Percentiles rank a stretch among this genome's conserved stretches.
phyloP scores from a whole-genome alignment of 2,329 filamentous ascomycete genomes.

The Cladorrhinum sp. region DNA sequence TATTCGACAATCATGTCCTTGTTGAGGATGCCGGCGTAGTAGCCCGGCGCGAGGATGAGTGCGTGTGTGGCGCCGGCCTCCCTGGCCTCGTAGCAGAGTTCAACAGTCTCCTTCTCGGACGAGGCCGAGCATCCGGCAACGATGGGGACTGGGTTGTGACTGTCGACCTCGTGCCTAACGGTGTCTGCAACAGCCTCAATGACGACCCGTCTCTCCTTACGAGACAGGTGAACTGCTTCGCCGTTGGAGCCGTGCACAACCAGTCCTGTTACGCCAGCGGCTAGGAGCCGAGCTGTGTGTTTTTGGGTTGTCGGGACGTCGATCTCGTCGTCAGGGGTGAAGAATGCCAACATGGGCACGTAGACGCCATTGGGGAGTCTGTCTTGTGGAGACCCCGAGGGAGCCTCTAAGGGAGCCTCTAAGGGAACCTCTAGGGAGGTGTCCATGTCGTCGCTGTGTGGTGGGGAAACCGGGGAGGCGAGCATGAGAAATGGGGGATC shows the following conservation, averaged over 20 bases:
- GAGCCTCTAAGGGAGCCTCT: too few species aligned
- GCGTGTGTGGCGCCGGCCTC: slow-evolving; percentile 64
- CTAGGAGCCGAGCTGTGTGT: slow-evolving; percentile 53
- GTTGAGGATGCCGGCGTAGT: slow-evolving; percentile 60
- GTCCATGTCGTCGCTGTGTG: slow-evolving; percentile 2
- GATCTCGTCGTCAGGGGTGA: slow-evolving; percentile 48
- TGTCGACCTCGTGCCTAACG: slow-evolving; percentile 25
- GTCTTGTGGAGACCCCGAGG: too few species aligned
- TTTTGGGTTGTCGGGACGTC: slow-evolving; percentile 49
- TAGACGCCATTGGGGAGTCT: slow-evolving; percentile 42
- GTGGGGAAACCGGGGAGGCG: slow-evolving; percentile 6
- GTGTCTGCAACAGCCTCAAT: slow-evolving; percentile 43
- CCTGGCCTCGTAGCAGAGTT: slow-evolving; percentile 60
- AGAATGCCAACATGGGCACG: slow-evolving; percentile 57
- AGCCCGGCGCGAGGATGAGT: slow-evolving; percentile 64
- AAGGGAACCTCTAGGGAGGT: background rate
- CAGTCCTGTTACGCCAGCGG: slow-evolving; percentile 58
- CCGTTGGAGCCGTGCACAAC: slow-evolving; percentile 65
- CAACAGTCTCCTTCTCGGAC: slow-evolving; percentile 63
- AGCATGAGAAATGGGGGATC: too few species aligned
- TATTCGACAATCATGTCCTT: slow-evolving; percentile 54
- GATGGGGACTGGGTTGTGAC: slow-evolving; percentile 56
- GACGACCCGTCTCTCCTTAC: slow-evolving; percentile 55
- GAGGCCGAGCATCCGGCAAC: slow-evolving; percentile 66
- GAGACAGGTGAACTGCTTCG: slow-evolving; percentile 63